These are phyloP conservation scores for Trichoderma atroviride DNA, from an alignment of 2,329 filamentous ascomycete genomes.

Conservation along the genomic window DNA sequence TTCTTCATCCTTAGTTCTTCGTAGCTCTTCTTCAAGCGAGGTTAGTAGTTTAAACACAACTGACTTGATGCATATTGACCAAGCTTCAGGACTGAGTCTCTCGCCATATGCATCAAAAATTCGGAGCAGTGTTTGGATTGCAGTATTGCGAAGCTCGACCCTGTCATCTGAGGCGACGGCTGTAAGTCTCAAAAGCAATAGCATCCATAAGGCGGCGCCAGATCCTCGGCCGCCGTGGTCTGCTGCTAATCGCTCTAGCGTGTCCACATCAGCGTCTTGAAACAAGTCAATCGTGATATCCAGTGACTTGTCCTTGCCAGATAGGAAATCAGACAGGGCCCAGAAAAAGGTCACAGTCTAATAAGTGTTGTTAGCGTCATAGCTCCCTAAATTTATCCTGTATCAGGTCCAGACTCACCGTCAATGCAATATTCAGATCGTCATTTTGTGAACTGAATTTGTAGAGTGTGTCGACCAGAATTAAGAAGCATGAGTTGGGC, in stretches of 20 bases:
- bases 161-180: slow-evolving; percentile 71
- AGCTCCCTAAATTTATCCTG: background rate
- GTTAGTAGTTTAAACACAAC: slow-evolving; percentile 79
- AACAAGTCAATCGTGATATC: slow-evolving; percentile 61
- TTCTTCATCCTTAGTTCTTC: slow-evolving; percentile 42
- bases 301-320: slow-evolving; percentile 59
- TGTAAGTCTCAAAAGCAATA: slow-evolving; percentile 71
- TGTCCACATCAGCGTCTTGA: slow-evolving; percentile 51
- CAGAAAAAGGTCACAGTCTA: slow-evolving; percentile 93
- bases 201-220: slow-evolving; percentile 75
- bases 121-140: slow-evolving; percentile 85
- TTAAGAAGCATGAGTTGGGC: slow-evolving; percentile 70
- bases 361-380: background rate
- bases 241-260: slow-evolving; percentile 61
- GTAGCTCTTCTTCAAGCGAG: slow-evolving; percentile 64
- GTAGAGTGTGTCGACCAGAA: slow-evolving; percentile 83
- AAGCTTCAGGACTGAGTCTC: slow-evolving; percentile 74
- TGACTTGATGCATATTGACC: slow-evolving; percentile 79
- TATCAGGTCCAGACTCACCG: slow-evolving; percentile 55
- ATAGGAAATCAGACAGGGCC: slow-evolving; percentile 89
- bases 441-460: slow-evolving; percentile 87
- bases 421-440: slow-evolving; percentile 93
- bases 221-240: slow-evolving; percentile 62
- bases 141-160: slow-evolving; percentile 79
- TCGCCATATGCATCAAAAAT: slow-evolving; percentile 93